phyloP scores from a whole-genome alignment of 768 basidiomycete genomes.

The Mycena latifolia region DNA sequence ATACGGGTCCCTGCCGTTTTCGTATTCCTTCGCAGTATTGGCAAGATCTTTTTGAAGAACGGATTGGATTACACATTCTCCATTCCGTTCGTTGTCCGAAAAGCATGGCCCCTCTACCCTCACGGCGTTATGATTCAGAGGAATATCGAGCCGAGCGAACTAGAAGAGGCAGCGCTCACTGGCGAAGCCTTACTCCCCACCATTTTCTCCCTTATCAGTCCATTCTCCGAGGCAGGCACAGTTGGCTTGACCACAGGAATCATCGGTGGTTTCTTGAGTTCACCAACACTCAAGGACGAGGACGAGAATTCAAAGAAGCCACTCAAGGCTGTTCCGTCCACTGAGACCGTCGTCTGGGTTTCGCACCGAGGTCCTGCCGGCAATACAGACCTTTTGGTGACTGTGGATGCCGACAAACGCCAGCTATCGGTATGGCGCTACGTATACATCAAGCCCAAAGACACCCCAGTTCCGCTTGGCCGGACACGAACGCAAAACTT shows the following conservation, averaged over 20 bases:
- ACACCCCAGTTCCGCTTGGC: slow-evolving; percentile 57
- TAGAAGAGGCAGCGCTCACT: slow-evolving; percentile 72
- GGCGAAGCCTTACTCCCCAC: slow-evolving; percentile 82
- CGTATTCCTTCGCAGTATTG: slow-evolving; percentile 82
- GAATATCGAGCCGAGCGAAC: slow-evolving; percentile 73
- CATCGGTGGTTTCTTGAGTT: slow-evolving; percentile 54
- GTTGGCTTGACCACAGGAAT: slow-evolving; percentile 78
- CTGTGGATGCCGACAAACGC: slow-evolving; percentile 65
- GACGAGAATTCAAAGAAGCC: slow-evolving; percentile 64
- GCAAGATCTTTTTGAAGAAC: slow-evolving; percentile 76
- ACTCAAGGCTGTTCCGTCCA: slow-evolving; percentile 67
- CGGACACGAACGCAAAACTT: slow-evolving; percentile 39
- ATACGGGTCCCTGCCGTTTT: slow-evolving; percentile 72
- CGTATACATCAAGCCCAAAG: slow-evolving; percentile 71
- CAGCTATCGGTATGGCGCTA: slow-evolving; percentile 81
- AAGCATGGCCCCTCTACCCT: slow-evolving; percentile 83
- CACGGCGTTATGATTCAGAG: slow-evolving; percentile 87
- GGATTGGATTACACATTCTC: slow-evolving; percentile 84
- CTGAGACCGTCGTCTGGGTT: slow-evolving; percentile 76
- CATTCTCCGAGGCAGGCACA: slow-evolving; percentile 79
- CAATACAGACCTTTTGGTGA: slow-evolving; percentile 65
- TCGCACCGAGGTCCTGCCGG: slow-evolving; percentile 57
- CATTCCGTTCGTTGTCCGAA: slow-evolving; percentile 83
- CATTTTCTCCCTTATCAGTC: slow-evolving; percentile 82
- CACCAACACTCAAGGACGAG: slow-evolving; percentile 64